Evolutionary conservation across 2,329 filamentous ascomycete species (phyloP).

Genomic region (Ascochyta pisi): DNA sequence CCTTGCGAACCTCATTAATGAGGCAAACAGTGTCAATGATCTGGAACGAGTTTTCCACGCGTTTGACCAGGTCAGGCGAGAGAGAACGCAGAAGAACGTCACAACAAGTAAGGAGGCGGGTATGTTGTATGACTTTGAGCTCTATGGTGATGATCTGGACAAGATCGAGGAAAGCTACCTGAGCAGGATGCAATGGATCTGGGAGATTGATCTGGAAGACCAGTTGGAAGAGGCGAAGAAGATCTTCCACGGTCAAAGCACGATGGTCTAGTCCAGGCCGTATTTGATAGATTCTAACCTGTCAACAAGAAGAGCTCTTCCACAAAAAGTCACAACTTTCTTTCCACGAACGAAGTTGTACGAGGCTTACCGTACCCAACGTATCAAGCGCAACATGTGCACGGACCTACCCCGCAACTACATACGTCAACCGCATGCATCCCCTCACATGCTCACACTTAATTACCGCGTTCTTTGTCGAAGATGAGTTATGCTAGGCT

Average conservation of each 20-base stretch:
- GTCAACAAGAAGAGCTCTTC: too few species aligned
- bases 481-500: too few species aligned
- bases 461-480: too few species aligned
- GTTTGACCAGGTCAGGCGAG: constrained; percentile 38
- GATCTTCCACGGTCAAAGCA: constrained; percentile 25
- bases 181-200: constrained; percentile 50
- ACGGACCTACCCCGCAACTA: neutral
- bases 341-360: too few species aligned
- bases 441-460: neutral
- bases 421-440: neutral
- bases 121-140: constrained; percentile 52
- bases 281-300: neutral
- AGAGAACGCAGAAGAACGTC: constrained; percentile 39
- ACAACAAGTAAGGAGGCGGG: constrained; percentile 40
- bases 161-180: constrained; percentile 44
- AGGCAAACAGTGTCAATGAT: constrained; percentile 32
- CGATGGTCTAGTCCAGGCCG: constrained; percentile 9
- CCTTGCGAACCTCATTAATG: constrained; percentile 39
- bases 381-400: neutral
- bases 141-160: constrained; percentile 47
- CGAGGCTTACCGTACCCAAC: neutral
- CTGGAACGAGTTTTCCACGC: constrained; percentile 45
- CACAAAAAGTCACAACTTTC: too few species aligned
- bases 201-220: constrained; percentile 48
- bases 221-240: constrained; percentile 44